Base-by-base conservation (phyloP, 306 rosid species). In the Arachis hypogaea region DNA sequence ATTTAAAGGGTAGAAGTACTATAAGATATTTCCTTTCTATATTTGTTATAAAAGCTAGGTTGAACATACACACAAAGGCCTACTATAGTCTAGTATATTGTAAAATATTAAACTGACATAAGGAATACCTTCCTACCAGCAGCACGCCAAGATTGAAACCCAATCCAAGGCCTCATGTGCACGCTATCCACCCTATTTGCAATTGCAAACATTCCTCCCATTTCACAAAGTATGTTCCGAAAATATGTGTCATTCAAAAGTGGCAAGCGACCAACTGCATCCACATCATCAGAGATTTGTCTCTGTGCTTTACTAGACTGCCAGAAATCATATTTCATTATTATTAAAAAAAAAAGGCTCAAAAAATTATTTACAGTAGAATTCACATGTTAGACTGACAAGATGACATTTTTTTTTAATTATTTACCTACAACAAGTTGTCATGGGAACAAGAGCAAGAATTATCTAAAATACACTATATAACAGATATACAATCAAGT, bases 91-190 rank as follows among this genome's bases (percentile, higher is more conserved):
- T 36, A 78, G 75, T 47, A 33, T 40, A 44, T 33, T 22, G 57
- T 51, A 65, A 58, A 49, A 65, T 74, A 64, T 61, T 36, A 55
- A 42, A 70, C 69, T 66, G 82, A 69, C 71, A 79, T 18, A 69
- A 85, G 77, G 67, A 88, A 78, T 92, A 94, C 99, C 99, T 92
- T 88, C 85, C 93, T 88, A 85, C 96, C 96, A 84, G 95, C 91
- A 65, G 99, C 99, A 66, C 76, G 99, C 99, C 99, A 94, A 78
- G 99, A 92, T 69, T 92, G 96, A 79, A 94, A 94, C 81, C 99
- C 99, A 78, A 94, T 90, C 99, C 99, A 94, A 75, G 98, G 97
- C 81, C 96, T 85, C 81, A 79, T 74, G 77, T 94, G 99, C 83
- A 94, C 72, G 80, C 68, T 79, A 80, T 94, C 97, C 69, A 94